These are phyloP conservation scores for Suillus plorans DNA, from an alignment of 768 basidiomycete species.

Conservation along the genomic window DNA sequence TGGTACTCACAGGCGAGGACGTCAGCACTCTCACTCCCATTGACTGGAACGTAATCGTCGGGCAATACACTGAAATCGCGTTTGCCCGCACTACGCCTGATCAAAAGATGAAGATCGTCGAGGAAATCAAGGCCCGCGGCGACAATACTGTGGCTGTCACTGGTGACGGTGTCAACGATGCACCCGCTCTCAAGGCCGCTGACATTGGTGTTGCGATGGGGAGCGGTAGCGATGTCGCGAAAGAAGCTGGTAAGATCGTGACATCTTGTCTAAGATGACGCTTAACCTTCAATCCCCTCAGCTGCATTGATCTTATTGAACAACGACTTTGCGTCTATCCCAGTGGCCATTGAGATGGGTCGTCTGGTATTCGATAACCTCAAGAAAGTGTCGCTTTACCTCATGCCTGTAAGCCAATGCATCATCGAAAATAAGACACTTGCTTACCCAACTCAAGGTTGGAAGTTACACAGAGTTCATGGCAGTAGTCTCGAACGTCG, in stretches of 20 bases:
- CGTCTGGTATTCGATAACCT: conserved; percentile 60
- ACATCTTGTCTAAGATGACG: background rate
- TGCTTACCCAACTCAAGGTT: conserved; percentile 28
- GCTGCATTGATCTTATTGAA: conserved; percentile 53
- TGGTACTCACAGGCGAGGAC: conserved; percentile 47
- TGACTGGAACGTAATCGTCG: conserved; percentile 42
- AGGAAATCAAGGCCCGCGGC: conserved; percentile 47
- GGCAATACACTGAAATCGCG: conserved; percentile 42
- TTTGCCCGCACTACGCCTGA: conserved; percentile 58
- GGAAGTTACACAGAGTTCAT: conserved; percentile 62
- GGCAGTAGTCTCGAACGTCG: conserved; percentile 53
- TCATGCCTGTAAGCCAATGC: conserved; percentile 38
- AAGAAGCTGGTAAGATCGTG: conserved; percentile 48
- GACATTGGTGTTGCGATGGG: conserved; percentile 59
- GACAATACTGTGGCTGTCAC: conserved; percentile 52
- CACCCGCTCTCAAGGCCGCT: conserved; percentile 49
- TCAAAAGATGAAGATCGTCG: conserved; percentile 58
- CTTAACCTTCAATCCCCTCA: conserved; percentile 10
- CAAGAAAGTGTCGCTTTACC: conserved; percentile 48
- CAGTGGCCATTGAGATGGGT: conserved; percentile 57
- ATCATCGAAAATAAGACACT: conserved; percentile 2
- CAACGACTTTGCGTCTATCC: conserved; percentile 60
- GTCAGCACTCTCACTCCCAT: conserved; percentile 32
- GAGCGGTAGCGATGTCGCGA: conserved; percentile 48
- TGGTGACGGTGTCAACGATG: conserved; percentile 60